Percentiles rank a stretch among this genome's conserved stretches.
phyloP scores from a whole-genome alignment of 2,329 filamentous ascomycete species.

The Fusarium sp. region DNA sequence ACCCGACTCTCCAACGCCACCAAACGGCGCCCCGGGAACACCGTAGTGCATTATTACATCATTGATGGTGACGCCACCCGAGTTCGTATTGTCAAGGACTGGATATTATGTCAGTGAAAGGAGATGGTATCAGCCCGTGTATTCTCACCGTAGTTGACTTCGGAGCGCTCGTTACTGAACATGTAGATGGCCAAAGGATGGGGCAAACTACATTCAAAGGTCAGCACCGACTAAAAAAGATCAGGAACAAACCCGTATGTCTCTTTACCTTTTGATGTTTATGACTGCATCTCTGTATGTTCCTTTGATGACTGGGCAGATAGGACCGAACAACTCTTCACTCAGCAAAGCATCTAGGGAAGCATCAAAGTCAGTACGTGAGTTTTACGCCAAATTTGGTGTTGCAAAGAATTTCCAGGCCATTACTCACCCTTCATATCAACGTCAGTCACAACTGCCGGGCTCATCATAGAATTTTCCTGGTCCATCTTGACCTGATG shows the following conservation, averaged over 20 bases:
- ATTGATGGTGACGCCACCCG: constrained; percentile 58
- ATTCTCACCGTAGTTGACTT: not conserved
- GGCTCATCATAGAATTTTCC: not conserved
- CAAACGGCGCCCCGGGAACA: constrained; percentile 55
- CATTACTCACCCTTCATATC: not conserved
- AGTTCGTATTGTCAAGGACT: not conserved
- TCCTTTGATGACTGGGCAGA: constrained; percentile 11
- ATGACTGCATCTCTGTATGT: constrained; percentile 4
- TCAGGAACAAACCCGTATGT: not conserved
- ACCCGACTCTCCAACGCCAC: constrained; percentile 57
- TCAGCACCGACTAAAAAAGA: not conserved
- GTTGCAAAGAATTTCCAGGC: not conserved
- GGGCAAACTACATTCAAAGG: not conserved
- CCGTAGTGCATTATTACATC: constrained; percentile 52
- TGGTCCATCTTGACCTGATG: not conserved
- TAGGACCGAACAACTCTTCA: constrained; percentile 51
- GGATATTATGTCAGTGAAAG: not conserved
- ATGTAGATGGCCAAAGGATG: not conserved
- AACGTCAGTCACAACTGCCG: not conserved
- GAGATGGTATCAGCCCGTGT: not conserved
- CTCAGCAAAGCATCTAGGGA: constrained; percentile 52
- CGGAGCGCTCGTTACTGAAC: not conserved
- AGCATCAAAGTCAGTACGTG: constrained; percentile 43
- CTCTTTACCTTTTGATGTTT: not conserved
- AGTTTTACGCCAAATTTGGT: no score